Conservation (phyloP, 2,329 filamentous ascomycete genomes). For the Magnaporthiopsis poae region DNA sequence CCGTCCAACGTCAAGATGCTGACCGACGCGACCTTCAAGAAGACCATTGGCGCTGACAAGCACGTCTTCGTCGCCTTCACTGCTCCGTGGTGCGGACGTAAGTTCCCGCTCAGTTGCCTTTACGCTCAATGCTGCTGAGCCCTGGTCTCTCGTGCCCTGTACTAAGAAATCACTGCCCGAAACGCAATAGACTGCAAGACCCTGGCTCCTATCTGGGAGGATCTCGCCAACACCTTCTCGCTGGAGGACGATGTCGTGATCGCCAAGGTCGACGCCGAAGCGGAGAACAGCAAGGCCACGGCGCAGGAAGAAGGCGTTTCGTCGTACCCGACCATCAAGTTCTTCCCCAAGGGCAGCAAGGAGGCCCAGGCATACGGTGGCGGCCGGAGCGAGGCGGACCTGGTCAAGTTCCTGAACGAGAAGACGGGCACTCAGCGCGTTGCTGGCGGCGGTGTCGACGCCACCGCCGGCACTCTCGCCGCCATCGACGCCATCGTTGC, state of each 20-base stretch:
- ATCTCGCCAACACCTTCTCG: conserved; percentile 66
- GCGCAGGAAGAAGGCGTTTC: conserved; percentile 67
- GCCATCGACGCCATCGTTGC: conserved; percentile 65
- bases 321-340: conserved; percentile 96
- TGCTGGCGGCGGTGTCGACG: conserved; percentile 69
- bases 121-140: neutral
- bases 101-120: conserved; percentile 30
- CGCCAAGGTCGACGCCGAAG: conserved; percentile 92
- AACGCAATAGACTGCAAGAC: conserved; percentile 74
- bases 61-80: conserved; percentile 93
- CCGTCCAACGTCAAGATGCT: conserved; percentile 71
- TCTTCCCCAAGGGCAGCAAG: conserved; percentile 77
- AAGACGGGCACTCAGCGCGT: conserved; percentile 80
- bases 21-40: conserved; percentile 68
- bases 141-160: neutral
- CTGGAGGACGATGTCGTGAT: conserved; percentile 71
- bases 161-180: neutral
- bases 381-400: conserved; percentile 63
- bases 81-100: conserved; percentile 96
- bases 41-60: conserved; percentile 72
- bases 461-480: conserved; percentile 71
- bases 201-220: conserved; percentile 84
- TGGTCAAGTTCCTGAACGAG: conserved; percentile 76
- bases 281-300: conserved; percentile 69
- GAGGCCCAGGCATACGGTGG: conserved; percentile 62